phyloP scores from a whole-genome alignment of 2,329 filamentous ascomycete species.

The Aureobasidium subglaciale region DNA sequence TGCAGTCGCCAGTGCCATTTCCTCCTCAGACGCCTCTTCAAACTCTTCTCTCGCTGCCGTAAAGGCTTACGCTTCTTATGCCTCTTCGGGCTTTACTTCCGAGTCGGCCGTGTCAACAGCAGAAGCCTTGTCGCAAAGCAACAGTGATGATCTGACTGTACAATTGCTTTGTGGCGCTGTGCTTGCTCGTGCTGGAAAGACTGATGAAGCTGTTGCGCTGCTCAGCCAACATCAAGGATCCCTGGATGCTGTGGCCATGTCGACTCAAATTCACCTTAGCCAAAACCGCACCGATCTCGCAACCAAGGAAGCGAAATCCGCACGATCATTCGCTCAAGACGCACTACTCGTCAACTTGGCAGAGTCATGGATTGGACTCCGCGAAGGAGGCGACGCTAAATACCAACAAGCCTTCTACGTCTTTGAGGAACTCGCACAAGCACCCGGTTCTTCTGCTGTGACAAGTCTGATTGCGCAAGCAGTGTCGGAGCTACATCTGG shows the following conservation, averaged over 20 bases:
- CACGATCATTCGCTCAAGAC: slow-evolving; percentile 91
- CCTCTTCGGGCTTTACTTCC: slow-evolving; percentile 25
- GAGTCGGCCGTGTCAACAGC: slow-evolving; percentile 48
- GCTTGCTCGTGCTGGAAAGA: slow-evolving; percentile 69
- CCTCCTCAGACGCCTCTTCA: slow-evolving; percentile 52
- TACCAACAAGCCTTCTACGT: slow-evolving; percentile 98
- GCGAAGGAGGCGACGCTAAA: slow-evolving; percentile 88
- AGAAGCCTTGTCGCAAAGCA: slow-evolving; percentile 59
- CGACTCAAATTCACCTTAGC: slow-evolving; percentile 84
- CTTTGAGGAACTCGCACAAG: slow-evolving; percentile 89
- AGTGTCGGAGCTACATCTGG: slow-evolving; percentile 84
- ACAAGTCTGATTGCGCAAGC: slow-evolving; percentile 79
- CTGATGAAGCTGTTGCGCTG: slow-evolving; percentile 76
- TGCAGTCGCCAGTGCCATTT: slow-evolving; percentile 61
- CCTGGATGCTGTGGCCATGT: slow-evolving; percentile 70
- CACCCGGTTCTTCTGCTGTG: slow-evolving; percentile 69
- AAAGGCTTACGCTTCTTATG: slow-evolving; percentile 63
- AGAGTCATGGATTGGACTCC: slow-evolving; percentile 88
- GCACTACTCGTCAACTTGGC: slow-evolving; percentile 88
- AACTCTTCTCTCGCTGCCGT: slow-evolving; percentile 68
- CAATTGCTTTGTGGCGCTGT: slow-evolving; percentile 78
- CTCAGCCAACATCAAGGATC: slow-evolving; percentile 79
- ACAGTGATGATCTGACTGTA: slow-evolving; percentile 68
- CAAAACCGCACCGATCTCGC: slow-evolving; percentile 90
- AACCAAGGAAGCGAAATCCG: slow-evolving; percentile 77